Evolutionary conservation across 306 rosid species (phyloP), one percentile per base, ranked within the genome.

Genomic region (Vigna trinervia): DNA sequence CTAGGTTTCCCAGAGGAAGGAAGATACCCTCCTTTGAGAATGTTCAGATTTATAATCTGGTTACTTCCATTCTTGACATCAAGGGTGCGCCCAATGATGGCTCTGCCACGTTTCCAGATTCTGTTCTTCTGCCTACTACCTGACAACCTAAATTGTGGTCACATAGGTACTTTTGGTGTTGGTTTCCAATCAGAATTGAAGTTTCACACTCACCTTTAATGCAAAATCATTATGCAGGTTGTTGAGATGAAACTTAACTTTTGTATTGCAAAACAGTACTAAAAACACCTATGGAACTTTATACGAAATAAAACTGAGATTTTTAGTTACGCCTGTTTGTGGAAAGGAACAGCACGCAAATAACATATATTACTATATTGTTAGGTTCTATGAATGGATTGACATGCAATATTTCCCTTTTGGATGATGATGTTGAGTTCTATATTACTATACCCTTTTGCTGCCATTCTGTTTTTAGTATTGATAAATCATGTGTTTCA

Each of bases 21-120:
- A 91, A 92, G 84, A 76, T 92, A 63, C 94, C 96, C 1, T 92
- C 97, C 6, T 95, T 95, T 73, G 97, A 95, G 87, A 95, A 95
- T 78, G 88, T 95, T 53, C 65, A 92, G 87, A 91, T 95, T 78
- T 91, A 95, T 82, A 91, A 92, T 81, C 47, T 95, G 88, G 79
- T 95, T 80, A 92, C 99, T 58, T 85, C 90, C 23, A 89, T 95
- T 77, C 99, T 95, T 75, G 77, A 84, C 36, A 86, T 95, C 19
- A 77, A 75, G 65, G 97, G 96, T 60, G 94, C 94, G 0, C 78
- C 97, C 30, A 95, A 90, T 45, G 89, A 95, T 72, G 99, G 98
- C 0, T 92, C 98, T 52, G 69, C 81, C 14, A 78, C 84, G 6
- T 92, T 95, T 82, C 80, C 94, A 0, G 59, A 74, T 7, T 88